Evolutionary conservation across 345 rosid species (phyloP), one percentile per base, ranked within the genome.

Genomic region (Populus simonii): DNA sequence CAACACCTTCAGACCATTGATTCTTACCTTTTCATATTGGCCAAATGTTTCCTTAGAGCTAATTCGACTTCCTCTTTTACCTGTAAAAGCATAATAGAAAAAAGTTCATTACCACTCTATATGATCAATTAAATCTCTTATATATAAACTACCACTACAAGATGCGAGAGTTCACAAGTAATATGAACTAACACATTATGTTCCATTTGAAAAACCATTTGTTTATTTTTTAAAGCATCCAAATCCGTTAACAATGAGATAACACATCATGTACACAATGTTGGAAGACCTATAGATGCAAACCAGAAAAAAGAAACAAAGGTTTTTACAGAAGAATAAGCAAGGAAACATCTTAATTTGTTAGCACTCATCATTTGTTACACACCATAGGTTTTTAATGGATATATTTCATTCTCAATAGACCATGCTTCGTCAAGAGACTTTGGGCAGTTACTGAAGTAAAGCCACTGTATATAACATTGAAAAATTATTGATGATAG

Each of bases 11-110:
- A 77, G 59, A 70, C 25, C 41, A 36, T 71, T 66, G 61, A 77
- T 67, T 65, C 77, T 81, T 84, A 93, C 99, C 98, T 71, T 81
- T 88, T 92, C 80, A 90, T 81, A 79, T 77, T 87, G 70, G 79
- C 74, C 86, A 93, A 72, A 82, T 93, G 92, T 84, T 88, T 93
- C 85, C 79, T 86, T 67, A 96, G 89, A 81, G 99, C 97, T 82
- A 85, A 25, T 74, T 96, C 99, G 72, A 96, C 90, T 88, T 96
- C 99, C 84, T 96, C 99, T 89, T 87, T 96, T 17, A 96, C 98
- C 98, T 96, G 89, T 62, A 82, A 83, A 79, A 61, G 36, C 36
- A 66, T 29, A 75, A 66, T 36, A 80, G 3, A 17, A 33, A 41
- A 74, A 66, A 25, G 47, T 29, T 8, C 18, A 65, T 55, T 55